A percentile compares a stretch with the other conserved stretches of the same genome.
Conservation (phyloP, 2,329 filamentous ascomycete genomes). For the Alternaria arborescens region DNA sequence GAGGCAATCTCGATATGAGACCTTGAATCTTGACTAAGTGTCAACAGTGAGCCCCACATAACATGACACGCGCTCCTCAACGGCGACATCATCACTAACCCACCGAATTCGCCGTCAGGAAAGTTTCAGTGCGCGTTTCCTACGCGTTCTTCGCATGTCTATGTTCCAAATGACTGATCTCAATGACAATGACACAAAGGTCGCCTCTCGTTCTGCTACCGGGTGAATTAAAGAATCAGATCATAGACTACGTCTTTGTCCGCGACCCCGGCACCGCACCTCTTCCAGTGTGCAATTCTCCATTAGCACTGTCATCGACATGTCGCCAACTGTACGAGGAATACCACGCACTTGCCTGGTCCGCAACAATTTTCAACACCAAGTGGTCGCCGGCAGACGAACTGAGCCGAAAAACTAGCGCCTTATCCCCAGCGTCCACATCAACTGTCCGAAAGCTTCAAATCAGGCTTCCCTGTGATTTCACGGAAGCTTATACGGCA, state of each 20-base stretch:
- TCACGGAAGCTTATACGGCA: conserved; percentile 5
- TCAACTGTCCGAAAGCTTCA: conserved; percentile 22
- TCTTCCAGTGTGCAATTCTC: conserved; percentile 17
- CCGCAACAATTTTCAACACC: conserved; percentile 20
- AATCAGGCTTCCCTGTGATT: neutral
- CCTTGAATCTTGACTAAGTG: neutral
- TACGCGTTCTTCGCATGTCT: neutral
- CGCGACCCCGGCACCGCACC: conserved; percentile 15
- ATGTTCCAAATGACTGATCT: neutral
- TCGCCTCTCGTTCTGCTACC: conserved; percentile 23
- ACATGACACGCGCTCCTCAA: neutral
- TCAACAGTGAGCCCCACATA: neutral
- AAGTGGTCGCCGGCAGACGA: conserved; percentile 9
- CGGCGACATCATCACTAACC: neutral
- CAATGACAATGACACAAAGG: neutral
- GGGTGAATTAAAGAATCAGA: conserved; percentile 28
- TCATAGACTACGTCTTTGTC: conserved; percentile 24
- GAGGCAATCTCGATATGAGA: neutral
- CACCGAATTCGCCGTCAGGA: conserved; percentile 1
- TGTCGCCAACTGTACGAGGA: conserved; percentile 30
- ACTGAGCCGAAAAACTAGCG: conserved; percentile 4
- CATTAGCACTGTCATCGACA: conserved; percentile 25
- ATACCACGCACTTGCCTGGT: conserved; percentile 21
- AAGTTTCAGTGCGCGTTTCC: neutral
- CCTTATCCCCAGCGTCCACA: neutral